A percentile compares a stretch with the other conserved stretches of the same genome.
Evolutionary conservation across 2,329 filamentous ascomycete genomes (phyloP).

Genomic region (Exophiala phaeomuriformis): DNA sequence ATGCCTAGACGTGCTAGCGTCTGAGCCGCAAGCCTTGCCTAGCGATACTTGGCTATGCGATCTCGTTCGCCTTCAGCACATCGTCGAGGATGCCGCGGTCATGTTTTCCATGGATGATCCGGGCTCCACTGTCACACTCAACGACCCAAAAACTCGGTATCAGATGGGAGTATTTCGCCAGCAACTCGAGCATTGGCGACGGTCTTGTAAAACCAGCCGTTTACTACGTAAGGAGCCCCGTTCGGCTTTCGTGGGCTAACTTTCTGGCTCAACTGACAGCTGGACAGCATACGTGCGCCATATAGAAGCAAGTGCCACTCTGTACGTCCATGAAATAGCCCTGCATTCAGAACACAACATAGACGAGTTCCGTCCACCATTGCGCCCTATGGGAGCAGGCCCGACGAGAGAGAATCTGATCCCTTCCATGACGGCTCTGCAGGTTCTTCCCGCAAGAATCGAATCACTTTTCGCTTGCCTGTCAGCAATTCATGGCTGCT

Average conservation of each 20-base stretch:
- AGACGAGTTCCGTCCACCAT: constrained; percentile 36
- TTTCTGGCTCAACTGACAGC: neutral
- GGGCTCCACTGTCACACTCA: constrained; percentile 45
- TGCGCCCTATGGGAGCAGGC: constrained; percentile 51
- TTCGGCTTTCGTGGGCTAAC: neutral
- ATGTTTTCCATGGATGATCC: constrained; percentile 63
- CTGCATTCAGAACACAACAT: constrained; percentile 57
- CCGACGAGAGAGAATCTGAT: constrained; percentile 44
- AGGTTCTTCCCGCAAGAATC: constrained; percentile 50
- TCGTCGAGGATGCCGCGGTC: constrained; percentile 60
- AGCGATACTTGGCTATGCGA: constrained; percentile 51
- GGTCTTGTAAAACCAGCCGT: constrained; percentile 46
- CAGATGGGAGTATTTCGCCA: constrained; percentile 58
- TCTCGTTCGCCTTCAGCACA: constrained; percentile 52
- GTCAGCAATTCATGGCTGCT: constrained; percentile 56
- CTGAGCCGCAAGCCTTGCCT: constrained; percentile 47
- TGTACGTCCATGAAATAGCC: constrained; percentile 69
- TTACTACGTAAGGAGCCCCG: constrained; percentile 42
- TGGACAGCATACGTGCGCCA: constrained; percentile 42
- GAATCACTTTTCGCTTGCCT: constrained; percentile 61
- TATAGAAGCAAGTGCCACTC: constrained; percentile 55
- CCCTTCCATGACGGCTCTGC: constrained; percentile 16
- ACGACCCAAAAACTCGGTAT: constrained; percentile 57
- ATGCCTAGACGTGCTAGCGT: constrained; percentile 51
- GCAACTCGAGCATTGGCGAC: constrained; percentile 55